phyloP scores from a whole-genome alignment of 805 yeast genomes.

The Wickerhamiella azymoides region DNA sequence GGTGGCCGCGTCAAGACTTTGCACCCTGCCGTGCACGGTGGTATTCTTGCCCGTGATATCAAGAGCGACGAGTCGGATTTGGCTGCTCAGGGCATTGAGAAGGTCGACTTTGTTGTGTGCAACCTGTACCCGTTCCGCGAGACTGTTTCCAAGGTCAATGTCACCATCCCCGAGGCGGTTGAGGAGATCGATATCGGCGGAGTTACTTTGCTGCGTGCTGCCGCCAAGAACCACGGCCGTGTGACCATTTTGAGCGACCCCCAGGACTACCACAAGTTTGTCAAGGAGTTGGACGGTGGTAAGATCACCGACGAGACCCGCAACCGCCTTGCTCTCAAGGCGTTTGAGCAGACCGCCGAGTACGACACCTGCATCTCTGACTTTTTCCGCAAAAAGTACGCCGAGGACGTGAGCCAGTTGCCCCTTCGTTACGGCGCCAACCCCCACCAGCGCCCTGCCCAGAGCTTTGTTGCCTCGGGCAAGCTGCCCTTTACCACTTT shows the following conservation, averaged over 20 bases:
- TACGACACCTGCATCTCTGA: conserved; percentile 93
- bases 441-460: conserved; percentile 99
- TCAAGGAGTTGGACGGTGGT: conserved; percentile 65
- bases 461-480: conserved; percentile 79
- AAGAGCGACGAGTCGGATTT: conserved; percentile 85
- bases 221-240: conserved; percentile 95
- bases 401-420: conserved; percentile 78
- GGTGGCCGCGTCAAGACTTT: conserved; percentile 97
- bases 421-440: conserved; percentile 97
- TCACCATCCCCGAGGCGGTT: conserved; percentile 92
- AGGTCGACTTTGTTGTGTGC: conserved; percentile 94
- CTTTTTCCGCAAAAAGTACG: conserved; percentile 92
- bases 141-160: conserved; percentile 89
- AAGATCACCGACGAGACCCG: conserved; percentile 60
- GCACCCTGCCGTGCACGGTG: conserved; percentile 97
- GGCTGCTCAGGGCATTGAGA: conserved; percentile 77
- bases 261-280: conserved; percentile 73
- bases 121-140: conserved; percentile 97
- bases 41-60: conserved; percentile 82
- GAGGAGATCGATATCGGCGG: conserved; percentile 99
- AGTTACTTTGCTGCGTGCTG: conserved; percentile 93
- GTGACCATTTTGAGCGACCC: conserved; percentile 95
- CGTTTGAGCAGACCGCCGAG: conserved; percentile 97
- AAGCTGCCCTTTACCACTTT: conserved; percentile 88
- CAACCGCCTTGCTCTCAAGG: conserved; percentile 82